Evolutionary conservation across 1,284 basidiomycete species (phyloP), one percentile per base, ranked within the genome.

Genomic region (Cutaneotrichosporon sp.): DNA sequence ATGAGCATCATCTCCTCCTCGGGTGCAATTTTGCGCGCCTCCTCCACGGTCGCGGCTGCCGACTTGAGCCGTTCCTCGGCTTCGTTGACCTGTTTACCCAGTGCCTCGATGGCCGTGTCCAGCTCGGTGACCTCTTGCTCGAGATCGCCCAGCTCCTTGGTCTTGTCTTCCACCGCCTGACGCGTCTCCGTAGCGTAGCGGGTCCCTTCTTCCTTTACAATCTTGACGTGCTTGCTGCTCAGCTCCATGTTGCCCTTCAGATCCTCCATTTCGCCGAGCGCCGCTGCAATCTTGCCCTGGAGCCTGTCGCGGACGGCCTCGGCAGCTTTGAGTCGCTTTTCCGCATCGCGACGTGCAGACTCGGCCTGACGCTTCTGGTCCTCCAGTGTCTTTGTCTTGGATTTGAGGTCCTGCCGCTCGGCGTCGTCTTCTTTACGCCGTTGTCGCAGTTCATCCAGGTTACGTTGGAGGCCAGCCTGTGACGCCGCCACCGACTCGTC

Each of bases 321-420:
- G 4, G 84, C 84, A 15, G 80, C 78, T 63, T 85, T 87, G 53
- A 94, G 78, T 60, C 85, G 85, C 77, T 89, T 90, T 74, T 97
- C 93, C 2, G 86, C 88, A 37, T 97, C 91, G 43, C 85, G 80
- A 67, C 84, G 86, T 49, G 79, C 75, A 46, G 81, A 78, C 71
- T 97, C 93, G 5, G 91, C 88, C 43, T 79, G 78, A 37, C 93
- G 84, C 74, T 88, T 90, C 54, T 84, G 80, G 66, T 97, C 93
- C 64, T 97, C 93, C 8, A 96, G 78, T 0, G 79, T 74, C 73
- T 93, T 93, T 48, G 87, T 88, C 49, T 85, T 83, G 18, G 81
- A 72, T 70, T 91, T 93, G 52, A 90, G 77, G 68, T 96, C 90
- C 23, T 81, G 75, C 50, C 88, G 82, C 22, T 82, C 81, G 3